Conservation (phyloP, 345 rosid species). For the Camelina laxa region DNA sequence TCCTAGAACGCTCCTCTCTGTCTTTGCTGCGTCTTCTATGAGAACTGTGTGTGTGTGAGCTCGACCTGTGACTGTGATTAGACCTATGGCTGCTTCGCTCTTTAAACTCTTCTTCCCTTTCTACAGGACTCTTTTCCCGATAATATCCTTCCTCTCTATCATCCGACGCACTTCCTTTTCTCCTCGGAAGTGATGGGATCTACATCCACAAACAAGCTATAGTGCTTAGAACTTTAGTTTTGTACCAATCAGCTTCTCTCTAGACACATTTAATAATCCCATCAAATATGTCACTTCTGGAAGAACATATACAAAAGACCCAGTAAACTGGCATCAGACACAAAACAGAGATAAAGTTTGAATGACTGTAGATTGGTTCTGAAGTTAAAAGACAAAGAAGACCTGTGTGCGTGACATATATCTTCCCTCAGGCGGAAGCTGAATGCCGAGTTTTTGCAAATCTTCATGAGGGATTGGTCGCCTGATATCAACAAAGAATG, state of each 20-base stretch:
- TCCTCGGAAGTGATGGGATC: constrained; percentile 92
- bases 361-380: not conserved
- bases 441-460: constrained; percentile 82
- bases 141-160: constrained; percentile 50
- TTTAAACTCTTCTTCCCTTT: constrained; percentile 48
- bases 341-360: not conserved
- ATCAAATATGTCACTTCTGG: not conserved
- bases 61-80: constrained; percentile 29
- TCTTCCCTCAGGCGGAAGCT: constrained; percentile 92
- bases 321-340: not conserved
- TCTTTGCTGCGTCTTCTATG: constrained; percentile 38
- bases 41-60: constrained; percentile 27
- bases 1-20: constrained; percentile 43
- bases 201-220: constrained; percentile 39
- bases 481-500: constrained; percentile 45
- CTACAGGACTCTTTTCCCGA: constrained; percentile 44
- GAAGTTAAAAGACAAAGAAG: constrained; percentile 2
- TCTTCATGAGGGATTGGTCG: constrained; percentile 83
- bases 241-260: not conserved
- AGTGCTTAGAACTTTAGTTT: constrained; percentile 14
- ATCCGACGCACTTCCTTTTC: constrained; percentile 50
- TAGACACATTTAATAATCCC: not conserved
- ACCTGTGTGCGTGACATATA: constrained; percentile 85
- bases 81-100: constrained; percentile 13
- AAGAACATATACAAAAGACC: constrained; percentile 12